A percentile compares a stretch with the other conserved stretches of the same genome.
Evolutionary conservation across 768 basidiomycete genomes (phyloP).

Genomic region (Hysterangium stoloniferum): DNA sequence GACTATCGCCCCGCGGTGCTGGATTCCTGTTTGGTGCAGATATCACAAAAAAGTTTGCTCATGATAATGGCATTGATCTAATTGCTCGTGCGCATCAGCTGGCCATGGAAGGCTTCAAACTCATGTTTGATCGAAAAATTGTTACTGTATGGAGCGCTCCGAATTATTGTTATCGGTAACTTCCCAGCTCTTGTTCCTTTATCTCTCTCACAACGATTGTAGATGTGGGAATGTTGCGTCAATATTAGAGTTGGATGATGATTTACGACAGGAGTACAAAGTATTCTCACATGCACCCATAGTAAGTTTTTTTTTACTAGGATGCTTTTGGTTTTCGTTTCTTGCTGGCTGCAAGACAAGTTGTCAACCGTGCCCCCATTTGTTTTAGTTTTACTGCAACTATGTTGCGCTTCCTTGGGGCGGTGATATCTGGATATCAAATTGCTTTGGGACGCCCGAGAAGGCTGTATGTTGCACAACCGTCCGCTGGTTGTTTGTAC

Average conservation of each 20-base stretch:
- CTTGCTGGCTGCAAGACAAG: neutral
- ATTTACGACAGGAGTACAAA: constrained; percentile 90
- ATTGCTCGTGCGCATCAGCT: constrained; percentile 97
- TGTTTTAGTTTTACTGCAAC: too few relatives aligned
- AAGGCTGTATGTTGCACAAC: too few relatives aligned
- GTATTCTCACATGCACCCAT: constrained; percentile 88
- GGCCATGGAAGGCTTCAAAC: constrained; percentile 95
- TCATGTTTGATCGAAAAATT: constrained; percentile 93
- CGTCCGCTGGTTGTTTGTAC: too few relatives aligned
- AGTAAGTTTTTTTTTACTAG: constrained; percentile 42
- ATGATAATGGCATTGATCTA: constrained; percentile 87
- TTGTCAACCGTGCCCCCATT: too few relatives aligned
- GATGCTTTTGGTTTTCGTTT: neutral
- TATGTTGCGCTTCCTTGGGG: too few relatives aligned
- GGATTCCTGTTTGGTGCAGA: constrained; percentile 93
- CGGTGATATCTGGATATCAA: too few relatives aligned
- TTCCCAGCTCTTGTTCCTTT: constrained; percentile 7
- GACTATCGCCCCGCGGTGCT: constrained; percentile 93
- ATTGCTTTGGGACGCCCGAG: too few relatives aligned
- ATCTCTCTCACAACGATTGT: neutral
- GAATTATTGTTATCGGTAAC: constrained; percentile 95
- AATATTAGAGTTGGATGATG: constrained; percentile 89
- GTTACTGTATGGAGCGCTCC: constrained; percentile 99
- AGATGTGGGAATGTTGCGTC: constrained; percentile 96
- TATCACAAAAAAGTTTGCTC: constrained; percentile 83